Evolutionary conservation across 345 rosid species (phyloP).

Genomic region (Arabidopsis suecica): DNA sequence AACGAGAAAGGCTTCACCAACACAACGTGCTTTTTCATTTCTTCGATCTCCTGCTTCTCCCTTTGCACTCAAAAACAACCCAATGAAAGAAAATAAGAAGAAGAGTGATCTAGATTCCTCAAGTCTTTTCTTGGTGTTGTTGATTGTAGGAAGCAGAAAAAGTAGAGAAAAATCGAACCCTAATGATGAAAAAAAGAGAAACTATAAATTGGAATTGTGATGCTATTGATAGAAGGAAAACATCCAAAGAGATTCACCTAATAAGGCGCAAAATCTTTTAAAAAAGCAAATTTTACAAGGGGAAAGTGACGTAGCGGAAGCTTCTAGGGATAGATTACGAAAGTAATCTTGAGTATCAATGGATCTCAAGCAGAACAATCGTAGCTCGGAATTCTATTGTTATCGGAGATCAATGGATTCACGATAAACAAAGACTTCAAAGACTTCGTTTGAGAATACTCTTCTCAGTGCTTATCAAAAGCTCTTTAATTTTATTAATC

Average conservation of each 20-base stretch:
- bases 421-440: too few species aligned
- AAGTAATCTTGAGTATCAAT: too few species aligned
- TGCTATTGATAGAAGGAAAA: constrained; percentile 19
- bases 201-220: neutral
- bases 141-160: constrained; percentile 14
- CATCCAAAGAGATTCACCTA: constrained; percentile 20
- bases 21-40: constrained; percentile 41
- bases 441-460: too few species aligned
- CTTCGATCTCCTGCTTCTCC: neutral
- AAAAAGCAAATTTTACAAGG: neutral
- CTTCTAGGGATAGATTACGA: too few species aligned
- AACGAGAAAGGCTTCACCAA: constrained; percentile 58
- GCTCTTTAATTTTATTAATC: too few species aligned
- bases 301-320: too few species aligned
- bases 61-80: constrained; percentile 25
- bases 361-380: too few species aligned
- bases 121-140: neutral
- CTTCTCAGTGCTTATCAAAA: too few species aligned
- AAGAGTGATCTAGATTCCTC: constrained; percentile 3
- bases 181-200: neutral
- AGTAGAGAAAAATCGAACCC: constrained; percentile 21
- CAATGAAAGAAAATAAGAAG: neutral
- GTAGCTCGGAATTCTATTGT: too few species aligned
- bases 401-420: too few species aligned
- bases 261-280: neutral